A percentile compares a stretch with the other conserved stretches of the same genome.
Conservation (phyloP, 1,284 basidiomycete species). For the Tilletia indica region DNA sequence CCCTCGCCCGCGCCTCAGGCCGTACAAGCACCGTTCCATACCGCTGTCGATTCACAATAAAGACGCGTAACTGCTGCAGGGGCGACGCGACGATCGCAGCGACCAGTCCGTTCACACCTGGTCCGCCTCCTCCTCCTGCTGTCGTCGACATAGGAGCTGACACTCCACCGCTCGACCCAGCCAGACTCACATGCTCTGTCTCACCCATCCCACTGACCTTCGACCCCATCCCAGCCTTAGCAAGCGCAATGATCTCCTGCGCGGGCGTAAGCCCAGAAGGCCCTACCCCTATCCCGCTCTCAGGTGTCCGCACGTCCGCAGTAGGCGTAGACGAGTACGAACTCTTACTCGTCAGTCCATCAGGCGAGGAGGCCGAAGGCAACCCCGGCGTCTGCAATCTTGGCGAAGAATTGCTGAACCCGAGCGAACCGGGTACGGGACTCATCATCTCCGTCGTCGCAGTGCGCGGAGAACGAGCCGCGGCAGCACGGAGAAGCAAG, state of each 20-base stretch:
- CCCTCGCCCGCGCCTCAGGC: constrained; percentile 38
- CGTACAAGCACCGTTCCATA: constrained; percentile 37
- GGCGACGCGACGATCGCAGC: background rate
- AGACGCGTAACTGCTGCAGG: constrained; percentile 35
- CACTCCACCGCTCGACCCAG: background rate
- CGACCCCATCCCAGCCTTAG: background rate
- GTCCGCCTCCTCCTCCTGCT: background rate
- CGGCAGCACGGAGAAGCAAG: background rate
- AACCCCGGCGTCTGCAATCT: constrained; percentile 22
- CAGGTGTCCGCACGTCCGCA: constrained; percentile 20
- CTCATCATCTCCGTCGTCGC: background rate
- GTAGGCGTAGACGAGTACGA: background rate
- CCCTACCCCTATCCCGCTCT: background rate
- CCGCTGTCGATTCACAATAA: constrained; percentile 40
- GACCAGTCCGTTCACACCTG: background rate
- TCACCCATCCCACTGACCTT: constrained; percentile 14
- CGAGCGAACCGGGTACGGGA: background rate
- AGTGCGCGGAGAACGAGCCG: constrained; percentile 5
- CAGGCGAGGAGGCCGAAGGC: constrained; percentile 19
- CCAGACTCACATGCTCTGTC: too few species aligned
- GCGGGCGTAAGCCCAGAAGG: constrained; percentile 2
- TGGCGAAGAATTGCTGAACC: too few species aligned
- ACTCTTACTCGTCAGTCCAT: constrained; percentile 14
- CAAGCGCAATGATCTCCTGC: background rate
- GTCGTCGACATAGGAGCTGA: background rate